Evolutionary conservation across 2,329 filamentous ascomycete genomes (phyloP).

Genomic region (Aspergillus sp.): DNA sequence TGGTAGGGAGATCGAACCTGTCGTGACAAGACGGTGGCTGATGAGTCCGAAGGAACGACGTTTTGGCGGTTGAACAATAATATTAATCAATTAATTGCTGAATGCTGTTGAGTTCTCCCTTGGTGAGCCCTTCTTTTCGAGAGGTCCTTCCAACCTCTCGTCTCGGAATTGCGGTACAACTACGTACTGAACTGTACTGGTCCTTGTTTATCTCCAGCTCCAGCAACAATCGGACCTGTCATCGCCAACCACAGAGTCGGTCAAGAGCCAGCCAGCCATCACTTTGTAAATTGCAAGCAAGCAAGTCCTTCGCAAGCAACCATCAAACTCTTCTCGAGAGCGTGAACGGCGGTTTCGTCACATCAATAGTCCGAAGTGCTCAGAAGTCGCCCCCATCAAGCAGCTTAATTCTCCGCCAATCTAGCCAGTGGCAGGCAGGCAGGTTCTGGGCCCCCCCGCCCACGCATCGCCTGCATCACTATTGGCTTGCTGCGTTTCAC

Average conservation of each 20-base stretch:
- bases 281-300: no score
- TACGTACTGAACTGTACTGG: neutral
- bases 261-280: no score
- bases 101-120: neutral
- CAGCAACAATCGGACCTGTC: neutral
- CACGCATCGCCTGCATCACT: neutral
- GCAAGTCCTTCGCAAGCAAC: no score
- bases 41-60: neutral
- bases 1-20: neutral
- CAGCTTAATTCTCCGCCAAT: constrained; percentile 2
- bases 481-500: constrained; percentile 6
- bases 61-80: no score
- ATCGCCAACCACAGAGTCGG: no score
- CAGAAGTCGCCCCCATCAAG: neutral
- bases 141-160: neutral
- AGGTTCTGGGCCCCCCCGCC: neutral
- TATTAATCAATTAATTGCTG: neutral
- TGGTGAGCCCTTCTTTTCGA: neutral
- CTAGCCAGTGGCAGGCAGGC: neutral
- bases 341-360: no score
- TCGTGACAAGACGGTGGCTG: neutral
- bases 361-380: neutral
- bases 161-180: neutral
- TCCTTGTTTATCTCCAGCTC: neutral
- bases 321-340: no score